Percentiles rank a stretch among this genome's conserved stretches.
Conservation (phyloP, 371 early-diverging fungal genomes). For the Dichotomocladium elegans region DNA sequence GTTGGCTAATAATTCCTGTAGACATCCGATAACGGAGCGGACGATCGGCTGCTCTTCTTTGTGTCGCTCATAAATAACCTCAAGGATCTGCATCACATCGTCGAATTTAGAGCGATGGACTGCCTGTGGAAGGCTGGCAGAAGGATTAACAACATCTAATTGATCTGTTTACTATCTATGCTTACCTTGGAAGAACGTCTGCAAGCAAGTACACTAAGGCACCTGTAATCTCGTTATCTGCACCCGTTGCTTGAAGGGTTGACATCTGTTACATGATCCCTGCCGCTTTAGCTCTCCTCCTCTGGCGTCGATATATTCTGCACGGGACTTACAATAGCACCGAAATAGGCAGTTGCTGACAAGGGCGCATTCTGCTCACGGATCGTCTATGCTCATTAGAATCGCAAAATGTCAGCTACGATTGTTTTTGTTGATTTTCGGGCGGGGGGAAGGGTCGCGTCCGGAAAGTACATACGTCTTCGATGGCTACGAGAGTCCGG, state of each 20-base stretch:
- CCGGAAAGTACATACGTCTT: constrained; percentile 54
- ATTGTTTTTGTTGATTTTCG: neutral
- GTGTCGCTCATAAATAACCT: constrained; percentile 52
- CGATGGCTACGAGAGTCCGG: constrained; percentile 80
- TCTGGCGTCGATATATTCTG: neutral
- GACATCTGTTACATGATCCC: constrained; percentile 61
- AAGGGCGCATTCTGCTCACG: constrained; percentile 64
- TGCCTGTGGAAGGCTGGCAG: constrained; percentile 47
- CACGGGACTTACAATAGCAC: constrained; percentile 66
- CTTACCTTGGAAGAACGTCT: constrained; percentile 75
- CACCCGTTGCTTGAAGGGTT: constrained; percentile 51
- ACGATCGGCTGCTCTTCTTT: constrained; percentile 72
- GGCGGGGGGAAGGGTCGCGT: too few species aligned
- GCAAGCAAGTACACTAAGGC: constrained; percentile 78
- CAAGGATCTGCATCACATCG: constrained; percentile 57
- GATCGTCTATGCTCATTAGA: constrained; percentile 52
- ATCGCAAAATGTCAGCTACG: too few species aligned
- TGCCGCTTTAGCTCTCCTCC: neutral
- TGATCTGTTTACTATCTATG: too few species aligned
- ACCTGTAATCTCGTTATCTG: constrained; percentile 49
- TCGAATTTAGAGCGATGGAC: constrained; percentile 66
- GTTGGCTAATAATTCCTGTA: constrained; percentile 74
- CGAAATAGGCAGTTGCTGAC: constrained; percentile 85
- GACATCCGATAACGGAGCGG: constrained; percentile 73
- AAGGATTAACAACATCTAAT: constrained; percentile 7